phyloP scores from a whole-genome alignment of 345 rosid genomes.

The Ceriops tagal region DNA sequence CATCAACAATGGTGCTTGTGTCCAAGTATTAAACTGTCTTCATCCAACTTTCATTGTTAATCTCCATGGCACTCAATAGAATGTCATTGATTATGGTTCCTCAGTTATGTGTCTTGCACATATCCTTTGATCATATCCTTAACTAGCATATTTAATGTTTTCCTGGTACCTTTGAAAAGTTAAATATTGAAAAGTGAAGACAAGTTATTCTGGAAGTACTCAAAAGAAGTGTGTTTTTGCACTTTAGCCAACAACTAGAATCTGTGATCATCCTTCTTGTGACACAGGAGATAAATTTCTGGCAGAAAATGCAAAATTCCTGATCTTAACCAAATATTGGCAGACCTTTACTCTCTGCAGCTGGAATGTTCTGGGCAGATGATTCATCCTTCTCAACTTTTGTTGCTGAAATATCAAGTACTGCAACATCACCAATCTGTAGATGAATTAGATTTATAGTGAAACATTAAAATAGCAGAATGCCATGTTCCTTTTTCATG shows the following conservation, averaged over 20 bases:
- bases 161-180: neutral
- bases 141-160: neutral
- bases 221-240: too few relatives aligned
- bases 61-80: neutral
- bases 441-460: slow-evolving; percentile 1
- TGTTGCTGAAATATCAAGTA: slow-evolving; percentile 81
- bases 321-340: slow-evolving; percentile 9
- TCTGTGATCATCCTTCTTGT: neutral
- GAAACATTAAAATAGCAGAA: neutral
- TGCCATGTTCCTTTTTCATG: neutral
- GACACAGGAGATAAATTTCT: neutral
- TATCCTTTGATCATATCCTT: neutral
- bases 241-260: neutral
- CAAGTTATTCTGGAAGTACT: neutral
- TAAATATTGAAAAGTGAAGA: neutral
- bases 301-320: neutral
- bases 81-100: neutral
- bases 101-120: neutral
- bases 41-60: neutral
- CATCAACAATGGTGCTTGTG: neutral
- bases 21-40: neutral
- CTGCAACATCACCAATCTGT: slow-evolving; percentile 83
- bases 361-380: slow-evolving; percentile 60
- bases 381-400: slow-evolving; percentile 57
- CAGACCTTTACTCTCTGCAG: slow-evolving; percentile 89